Evolutionary conservation across 495 filamentous ascomycete species (phyloP).

Genomic region (Talaromyces thailandensis): DNA sequence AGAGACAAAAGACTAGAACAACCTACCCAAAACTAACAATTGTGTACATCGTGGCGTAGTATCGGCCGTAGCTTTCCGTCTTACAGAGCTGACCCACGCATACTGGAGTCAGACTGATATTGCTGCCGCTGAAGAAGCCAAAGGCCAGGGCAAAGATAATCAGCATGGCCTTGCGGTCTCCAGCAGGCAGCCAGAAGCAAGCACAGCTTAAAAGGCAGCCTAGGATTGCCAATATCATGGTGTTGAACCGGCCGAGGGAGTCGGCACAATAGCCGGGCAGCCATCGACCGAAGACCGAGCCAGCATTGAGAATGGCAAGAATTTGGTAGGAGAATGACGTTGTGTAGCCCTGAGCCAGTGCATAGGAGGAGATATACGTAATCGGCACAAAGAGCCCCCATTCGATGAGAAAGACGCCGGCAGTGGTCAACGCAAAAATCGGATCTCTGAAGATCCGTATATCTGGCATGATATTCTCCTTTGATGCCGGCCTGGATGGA

Average conservation of each 20-base stretch:
- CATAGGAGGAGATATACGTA: conserved; percentile 45
- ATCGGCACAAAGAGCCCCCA: conserved; percentile 46
- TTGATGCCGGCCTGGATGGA: conserved; percentile 36
- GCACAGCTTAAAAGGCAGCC: conserved; percentile 62
- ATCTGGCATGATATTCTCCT: conserved; percentile 40
- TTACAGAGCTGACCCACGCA: conserved; percentile 88
- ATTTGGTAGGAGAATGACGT: conserved; percentile 44
- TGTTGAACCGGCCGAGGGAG: conserved; percentile 52
- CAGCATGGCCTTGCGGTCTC: conserved; percentile 47
- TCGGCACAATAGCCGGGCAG: conserved; percentile 56
- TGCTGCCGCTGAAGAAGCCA: conserved; percentile 78
- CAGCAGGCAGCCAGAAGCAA: conserved; percentile 68
- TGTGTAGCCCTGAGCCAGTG: conserved; percentile 35
- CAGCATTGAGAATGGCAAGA: conserved; percentile 60
- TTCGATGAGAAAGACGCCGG: conserved; percentile 50
- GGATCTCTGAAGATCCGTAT: conserved; percentile 41
- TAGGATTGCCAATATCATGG: conserved; percentile 44
- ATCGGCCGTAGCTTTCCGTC: conserved; percentile 75
- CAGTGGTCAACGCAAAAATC: conserved; percentile 44
- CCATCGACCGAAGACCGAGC: conserved; percentile 61
- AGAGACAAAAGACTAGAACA: background rate
- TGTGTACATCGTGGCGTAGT: conserved; percentile 81
- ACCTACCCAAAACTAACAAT: conserved; percentile 74
- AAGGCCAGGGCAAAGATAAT: conserved; percentile 69
- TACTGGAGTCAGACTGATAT: conserved; percentile 78